Evolutionary conservation across 2,329 filamentous ascomycete species (phyloP), one percentile per base, ranked within the genome.

Genomic region (Fusarium paranaense): DNA sequence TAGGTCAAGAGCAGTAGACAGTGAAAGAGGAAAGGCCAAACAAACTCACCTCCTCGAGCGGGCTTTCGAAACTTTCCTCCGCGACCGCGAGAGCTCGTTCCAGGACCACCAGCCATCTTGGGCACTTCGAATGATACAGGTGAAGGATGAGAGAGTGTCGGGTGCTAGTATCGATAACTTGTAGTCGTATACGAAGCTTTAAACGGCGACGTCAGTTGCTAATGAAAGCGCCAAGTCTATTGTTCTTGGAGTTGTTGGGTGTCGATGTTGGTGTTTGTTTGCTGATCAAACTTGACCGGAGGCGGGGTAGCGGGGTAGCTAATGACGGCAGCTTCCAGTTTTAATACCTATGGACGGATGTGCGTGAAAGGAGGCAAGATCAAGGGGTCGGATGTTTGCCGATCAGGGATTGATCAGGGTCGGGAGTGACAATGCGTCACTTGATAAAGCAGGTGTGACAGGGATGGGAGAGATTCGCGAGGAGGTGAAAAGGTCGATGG

Each of bases 11-110:
- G 35, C 22, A 18, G 18, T 40, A 58, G 54, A 37, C 10, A 3
- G 14, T 3, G 58, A 18, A 56, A 38, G 25, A 6, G 14, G 25
- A 18, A 42, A 33, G 10, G 18, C 13, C 33, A 25, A 68, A 40
- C 30, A 64, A 22, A 80, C 89, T 78, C 85, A 96, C 96, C 95
- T 89, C 96, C 96, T 85, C 96, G 90, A 78, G 94, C 95, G 77
- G 93, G 95, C 87, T 98, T 98, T 87, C 91, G 94, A 84, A 96
- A 98, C 86, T 98, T 98, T 85, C 95, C 95, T 79, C 93, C 95
- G 81, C 95, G 93, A 78, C 94, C 95, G 82, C 95, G 90, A 74
- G 92, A 88, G 82, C 82, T 86, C 56, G 62, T 50, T 73, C 86
- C 86, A 50, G 87, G 83, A 68, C 82, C 81, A 72, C 83, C 82